Evolutionary conservation across 2,329 filamentous ascomycete species (phyloP).

Genomic region (Colletotrichum siamense): DNA sequence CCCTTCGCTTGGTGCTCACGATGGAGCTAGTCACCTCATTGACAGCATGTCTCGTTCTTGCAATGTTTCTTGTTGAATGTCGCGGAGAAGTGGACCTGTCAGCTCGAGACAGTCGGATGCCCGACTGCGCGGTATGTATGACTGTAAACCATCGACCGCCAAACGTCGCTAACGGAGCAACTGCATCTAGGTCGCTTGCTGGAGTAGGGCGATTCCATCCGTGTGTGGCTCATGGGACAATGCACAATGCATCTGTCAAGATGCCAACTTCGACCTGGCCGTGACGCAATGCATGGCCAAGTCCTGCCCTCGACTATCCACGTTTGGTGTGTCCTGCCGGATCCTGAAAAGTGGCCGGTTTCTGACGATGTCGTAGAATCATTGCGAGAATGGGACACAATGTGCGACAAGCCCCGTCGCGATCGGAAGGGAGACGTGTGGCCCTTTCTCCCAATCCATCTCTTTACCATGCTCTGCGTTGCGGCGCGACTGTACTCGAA

Average conservation of each 20-base stretch:
- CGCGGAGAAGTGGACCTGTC: neutral
- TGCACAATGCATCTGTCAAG: neutral
- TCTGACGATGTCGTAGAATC: neutral
- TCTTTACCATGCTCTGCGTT: neutral
- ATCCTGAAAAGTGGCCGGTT: neutral
- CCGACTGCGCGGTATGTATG: neutral
- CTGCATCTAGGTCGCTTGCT: neutral
- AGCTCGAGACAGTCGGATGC: neutral
- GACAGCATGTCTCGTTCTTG: neutral
- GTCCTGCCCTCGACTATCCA: neutral
- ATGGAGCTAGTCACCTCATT: neutral
- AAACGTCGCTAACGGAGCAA: neutral
- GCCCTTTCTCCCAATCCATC: conserved; percentile 7
- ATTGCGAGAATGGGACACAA: conserved; percentile 3
- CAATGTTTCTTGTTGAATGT: neutral
- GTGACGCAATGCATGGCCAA: conserved; percentile 5
- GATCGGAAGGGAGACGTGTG: neutral
- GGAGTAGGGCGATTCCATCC: neutral
- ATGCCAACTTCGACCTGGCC: neutral
- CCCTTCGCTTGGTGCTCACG: neutral
- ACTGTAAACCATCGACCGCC: neutral
- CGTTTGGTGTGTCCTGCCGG: neutral
- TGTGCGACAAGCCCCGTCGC: neutral
- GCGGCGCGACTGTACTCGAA: neutral
- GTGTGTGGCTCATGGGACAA: neutral